Evolutionary conservation across 1,284 basidiomycete genomes (phyloP), one percentile per base, ranked within the genome.

Genomic region (Polyporus tsugae): DNA sequence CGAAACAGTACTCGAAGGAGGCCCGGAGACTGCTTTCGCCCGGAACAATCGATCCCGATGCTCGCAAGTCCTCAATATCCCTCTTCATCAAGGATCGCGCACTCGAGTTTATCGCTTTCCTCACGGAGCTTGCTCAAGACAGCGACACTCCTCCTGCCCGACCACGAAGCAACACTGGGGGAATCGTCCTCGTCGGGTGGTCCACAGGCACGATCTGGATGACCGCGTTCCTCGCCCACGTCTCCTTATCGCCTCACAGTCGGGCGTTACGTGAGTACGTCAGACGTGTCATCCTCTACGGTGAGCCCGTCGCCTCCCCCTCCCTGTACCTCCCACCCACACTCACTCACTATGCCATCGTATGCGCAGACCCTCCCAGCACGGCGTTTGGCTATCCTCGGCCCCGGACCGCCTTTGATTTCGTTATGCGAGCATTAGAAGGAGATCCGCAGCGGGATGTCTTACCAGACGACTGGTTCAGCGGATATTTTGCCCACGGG

Each of bases 1-100:
- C 60, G 0, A 10, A 39, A 4, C 63, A 67, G 6, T 72, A 68
- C 52, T 70, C 72, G 0, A 62, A 66, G 6, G 65, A 72, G 13
- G 79, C 80, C 41, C 75, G 78, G 33, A 60, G 62, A 2, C 64
- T 70, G n/a, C 52, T 69, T 6, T 17, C 53, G 19, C 22, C 57
- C 19, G 5, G 36, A 6, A n/a, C 42, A 2, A 41, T 41, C n/a
- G 62, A 52, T 35, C 39, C n/a, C 10, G 59, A 53, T 2, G 11
- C 46, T 1, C 29, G 38, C 36, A 35, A 4, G 41, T 36, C 42
- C 4, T 61, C 52, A 15, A 29, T 61, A 6, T 41, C 44, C 33
- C 17, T 36, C 49, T 71, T 66, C 62, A 65, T 72, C 60, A 52
- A 64, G 44, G 62, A 68, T 2, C 68, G 71, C 55, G 66, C 63